phyloP scores from a whole-genome alignment of 1,284 basidiomycete genomes.

The Ustilago shanxiensis region DNA sequence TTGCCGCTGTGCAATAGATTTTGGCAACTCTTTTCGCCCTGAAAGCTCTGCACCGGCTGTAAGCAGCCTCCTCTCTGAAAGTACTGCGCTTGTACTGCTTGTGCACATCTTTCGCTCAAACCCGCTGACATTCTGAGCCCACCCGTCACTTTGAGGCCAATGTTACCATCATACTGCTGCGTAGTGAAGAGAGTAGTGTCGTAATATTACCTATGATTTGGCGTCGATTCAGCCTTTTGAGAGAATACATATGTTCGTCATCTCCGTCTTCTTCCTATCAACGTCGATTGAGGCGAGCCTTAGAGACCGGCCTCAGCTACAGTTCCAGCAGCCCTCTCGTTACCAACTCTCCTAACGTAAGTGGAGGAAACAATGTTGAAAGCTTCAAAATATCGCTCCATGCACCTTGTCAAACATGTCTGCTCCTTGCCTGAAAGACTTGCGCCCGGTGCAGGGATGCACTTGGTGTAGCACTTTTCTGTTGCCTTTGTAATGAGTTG shows the following conservation, averaged over 20 bases:
- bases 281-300: not conserved
- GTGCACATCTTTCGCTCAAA: not conserved
- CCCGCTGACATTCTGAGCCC: no score
- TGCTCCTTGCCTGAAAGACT: conserved; percentile 64
- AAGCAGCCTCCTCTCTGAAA: not conserved
- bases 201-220: not conserved
- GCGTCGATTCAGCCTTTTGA: not conserved
- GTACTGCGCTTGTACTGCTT: not conserved
- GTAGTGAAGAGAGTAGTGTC: not conserved
- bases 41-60: not conserved
- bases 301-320: conserved; percentile 49
- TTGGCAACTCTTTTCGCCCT: not conserved
- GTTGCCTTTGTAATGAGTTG: conserved; percentile 68
- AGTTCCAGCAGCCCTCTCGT: conserved; percentile 54
- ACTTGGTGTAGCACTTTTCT: conserved; percentile 68
- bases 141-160: no score
- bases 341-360: conserved; percentile 59
- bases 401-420: conserved; percentile 65
- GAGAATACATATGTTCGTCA: not conserved
- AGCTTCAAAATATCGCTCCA: conserved; percentile 68
- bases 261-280: no score
- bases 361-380: conserved; percentile 65
- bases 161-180: not conserved
- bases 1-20: not conserved
- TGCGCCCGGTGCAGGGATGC: conserved; percentile 58